These are phyloP conservation scores for Gyromitra esculenta DNA, from an alignment of 2,329 filamentous ascomycete species.

Conservation along the genomic window DNA sequence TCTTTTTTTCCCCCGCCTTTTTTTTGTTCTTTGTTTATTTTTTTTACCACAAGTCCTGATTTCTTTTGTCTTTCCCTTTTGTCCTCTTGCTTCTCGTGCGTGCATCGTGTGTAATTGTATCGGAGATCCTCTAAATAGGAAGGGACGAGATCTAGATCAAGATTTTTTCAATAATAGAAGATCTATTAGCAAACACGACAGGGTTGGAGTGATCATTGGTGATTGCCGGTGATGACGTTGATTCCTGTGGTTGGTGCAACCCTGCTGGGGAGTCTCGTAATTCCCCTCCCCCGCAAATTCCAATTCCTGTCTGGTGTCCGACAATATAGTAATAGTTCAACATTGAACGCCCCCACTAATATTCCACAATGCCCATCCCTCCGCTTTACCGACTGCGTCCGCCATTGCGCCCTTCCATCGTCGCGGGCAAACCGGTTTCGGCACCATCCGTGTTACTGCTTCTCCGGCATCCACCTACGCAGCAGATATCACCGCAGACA, in stretches of 20 bases:
- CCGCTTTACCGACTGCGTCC: slow-evolving; percentile 22
- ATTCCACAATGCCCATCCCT: slow-evolving; percentile 16
- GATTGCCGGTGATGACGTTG: slow-evolving; percentile 20
- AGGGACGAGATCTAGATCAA: neutral
- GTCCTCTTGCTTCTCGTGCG: neutral
- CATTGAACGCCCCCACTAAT: no score
- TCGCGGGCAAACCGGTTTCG: neutral
- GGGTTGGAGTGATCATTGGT: neutral
- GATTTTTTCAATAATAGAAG: no score
- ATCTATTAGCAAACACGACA: no score
- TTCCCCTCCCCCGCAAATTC: slow-evolving; percentile 3
- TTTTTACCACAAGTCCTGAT: neutral
- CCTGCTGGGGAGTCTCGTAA: slow-evolving; percentile 2
- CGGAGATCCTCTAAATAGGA: neutral
- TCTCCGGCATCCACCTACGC: slow-evolving; percentile 9
- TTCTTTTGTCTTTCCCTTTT: neutral
- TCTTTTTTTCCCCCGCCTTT: neutral
- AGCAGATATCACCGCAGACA: neutral
- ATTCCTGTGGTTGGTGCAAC: neutral
- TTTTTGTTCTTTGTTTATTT: slow-evolving; percentile 19
- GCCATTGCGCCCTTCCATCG: slow-evolving; percentile 1
- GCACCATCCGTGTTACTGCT: neutral
- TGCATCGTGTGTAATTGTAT: neutral
- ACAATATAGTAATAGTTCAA: neutral
- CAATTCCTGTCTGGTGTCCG: neutral